Evolutionary conservation across 371 early-diverging fungal species (phyloP).

Genomic region (Mortierella sp.): DNA sequence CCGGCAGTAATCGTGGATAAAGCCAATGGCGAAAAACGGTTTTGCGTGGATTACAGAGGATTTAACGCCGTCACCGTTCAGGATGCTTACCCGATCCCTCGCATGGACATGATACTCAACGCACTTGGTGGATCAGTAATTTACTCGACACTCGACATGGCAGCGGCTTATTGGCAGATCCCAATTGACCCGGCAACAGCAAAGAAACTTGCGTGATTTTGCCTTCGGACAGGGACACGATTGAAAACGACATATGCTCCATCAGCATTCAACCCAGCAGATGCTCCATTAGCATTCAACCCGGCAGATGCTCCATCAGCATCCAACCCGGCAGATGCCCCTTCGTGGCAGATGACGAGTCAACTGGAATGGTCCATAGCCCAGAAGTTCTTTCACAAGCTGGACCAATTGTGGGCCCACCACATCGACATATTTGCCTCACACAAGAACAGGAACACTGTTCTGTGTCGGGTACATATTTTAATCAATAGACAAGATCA

Average conservation of each 20-base stretch:
- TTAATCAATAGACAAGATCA: too few relatives aligned
- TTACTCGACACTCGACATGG: conserved; percentile 59
- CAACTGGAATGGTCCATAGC: too few relatives aligned
- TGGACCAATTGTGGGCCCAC: too few relatives aligned
- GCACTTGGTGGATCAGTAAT: conserved; percentile 30
- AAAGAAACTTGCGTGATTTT: conserved; percentile 37
- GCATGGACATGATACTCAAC: conserved; percentile 58
- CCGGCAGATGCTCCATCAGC: too few relatives aligned
- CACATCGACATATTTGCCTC: too few relatives aligned
- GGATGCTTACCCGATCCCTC: conserved; percentile 58
- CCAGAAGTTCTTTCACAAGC: too few relatives aligned
- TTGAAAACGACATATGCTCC: neutral
- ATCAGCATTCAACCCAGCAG: conserved; percentile 1
- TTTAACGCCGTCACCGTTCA: conserved; percentile 59
- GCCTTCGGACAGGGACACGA: neutral
- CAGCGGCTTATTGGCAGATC: conserved; percentile 62
- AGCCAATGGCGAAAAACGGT: conserved; percentile 50
- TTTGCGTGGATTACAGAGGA: conserved; percentile 58
- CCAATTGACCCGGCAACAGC: conserved; percentile 27
- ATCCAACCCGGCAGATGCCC: too few relatives aligned
- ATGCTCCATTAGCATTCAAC: too few relatives aligned
- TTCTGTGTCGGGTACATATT: too few relatives aligned
- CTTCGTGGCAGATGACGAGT: too few relatives aligned
- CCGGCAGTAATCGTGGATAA: conserved; percentile 56
- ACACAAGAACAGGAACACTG: too few relatives aligned